A percentile compares a stretch with the other conserved stretches of the same genome.
Conservation (phyloP, 495 filamentous ascomycete genomes). For the Neurospora sublineolata region DNA sequence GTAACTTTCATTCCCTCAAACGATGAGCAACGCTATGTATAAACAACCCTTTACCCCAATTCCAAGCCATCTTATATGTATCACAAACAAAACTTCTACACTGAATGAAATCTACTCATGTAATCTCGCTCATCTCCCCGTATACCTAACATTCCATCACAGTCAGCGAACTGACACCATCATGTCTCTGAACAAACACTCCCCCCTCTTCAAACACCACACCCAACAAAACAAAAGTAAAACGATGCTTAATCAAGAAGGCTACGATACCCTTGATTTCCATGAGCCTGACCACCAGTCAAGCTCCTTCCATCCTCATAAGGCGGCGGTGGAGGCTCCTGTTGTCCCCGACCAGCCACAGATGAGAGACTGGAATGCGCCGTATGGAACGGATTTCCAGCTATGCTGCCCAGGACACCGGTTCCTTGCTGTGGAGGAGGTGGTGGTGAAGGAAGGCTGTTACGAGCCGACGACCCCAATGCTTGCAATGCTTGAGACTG, state of each 20-base stretch:
- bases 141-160: neutral
- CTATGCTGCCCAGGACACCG: neutral
- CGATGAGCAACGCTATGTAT: neutral
- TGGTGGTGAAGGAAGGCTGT: neutral
- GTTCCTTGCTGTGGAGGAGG: neutral
- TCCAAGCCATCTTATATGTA: neutral
- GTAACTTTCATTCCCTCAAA: too few relatives aligned
- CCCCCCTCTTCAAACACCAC: neutral
- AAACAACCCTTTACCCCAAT: neutral
- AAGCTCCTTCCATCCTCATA: neutral
- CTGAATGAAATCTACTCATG: neutral
- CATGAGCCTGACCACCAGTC: neutral
- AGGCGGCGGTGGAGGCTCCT: neutral
- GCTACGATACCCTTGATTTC: conserved; percentile 6
- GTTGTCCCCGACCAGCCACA: neutral
- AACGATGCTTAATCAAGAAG: conserved; percentile 7
- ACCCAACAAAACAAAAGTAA: neutral
- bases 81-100: neutral
- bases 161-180: neutral
- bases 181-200: neutral
- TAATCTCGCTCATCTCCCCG: neutral
- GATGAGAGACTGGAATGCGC: neutral
- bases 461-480: neutral
- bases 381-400: neutral
- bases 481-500: neutral